A percentile compares a stretch with the other conserved stretches of the same genome.
Evolutionary conservation across 1,284 basidiomycete genomes (phyloP).

Genomic region (Marasmius oreades): DNA sequence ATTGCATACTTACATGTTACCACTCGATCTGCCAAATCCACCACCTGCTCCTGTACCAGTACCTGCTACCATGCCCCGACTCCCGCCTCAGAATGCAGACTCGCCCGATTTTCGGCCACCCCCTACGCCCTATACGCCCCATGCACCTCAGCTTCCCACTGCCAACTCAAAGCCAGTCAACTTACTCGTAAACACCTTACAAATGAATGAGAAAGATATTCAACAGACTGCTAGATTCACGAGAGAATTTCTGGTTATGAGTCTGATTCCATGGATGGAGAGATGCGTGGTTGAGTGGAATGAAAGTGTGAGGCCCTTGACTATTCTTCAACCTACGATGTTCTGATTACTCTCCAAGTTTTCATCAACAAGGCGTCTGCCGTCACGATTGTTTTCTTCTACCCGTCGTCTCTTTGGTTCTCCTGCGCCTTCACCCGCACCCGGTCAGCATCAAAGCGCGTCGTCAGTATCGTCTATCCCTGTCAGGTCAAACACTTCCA

Average conservation of each 20-base stretch:
- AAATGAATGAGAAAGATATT: constrained; percentile 75
- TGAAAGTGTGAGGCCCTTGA: constrained; percentile 59
- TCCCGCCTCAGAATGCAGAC: constrained; percentile 49
- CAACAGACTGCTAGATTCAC: constrained; percentile 79
- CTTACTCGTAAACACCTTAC: constrained; percentile 40
- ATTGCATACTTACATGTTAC: constrained; percentile 66
- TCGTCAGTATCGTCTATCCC: constrained; percentile 45
- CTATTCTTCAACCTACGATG: not conserved
- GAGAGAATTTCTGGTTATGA: constrained; percentile 89
- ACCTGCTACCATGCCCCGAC: constrained; percentile 57
- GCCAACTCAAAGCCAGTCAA: constrained; percentile 16
- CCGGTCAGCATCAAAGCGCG: constrained; percentile 31
- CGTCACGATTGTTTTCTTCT: constrained; percentile 80
- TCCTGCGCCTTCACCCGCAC: constrained; percentile 43
- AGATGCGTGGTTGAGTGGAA: constrained; percentile 92
- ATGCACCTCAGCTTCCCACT: constrained; percentile 14
- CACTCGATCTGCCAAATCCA: constrained; percentile 55
- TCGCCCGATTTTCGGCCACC: constrained; percentile 22
- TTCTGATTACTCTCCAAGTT: constrained; percentile 43
- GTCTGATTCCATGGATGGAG: constrained; percentile 96
- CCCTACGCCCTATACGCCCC: constrained; percentile 6
- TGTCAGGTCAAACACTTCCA: constrained; percentile 35
- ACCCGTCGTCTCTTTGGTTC: constrained; percentile 89
- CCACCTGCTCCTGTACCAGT: constrained; percentile 63
- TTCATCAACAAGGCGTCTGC: constrained; percentile 78